Evolutionary conservation across 2,329 filamentous ascomycete genomes (phyloP).

Genomic region (Elsinoe australis): DNA sequence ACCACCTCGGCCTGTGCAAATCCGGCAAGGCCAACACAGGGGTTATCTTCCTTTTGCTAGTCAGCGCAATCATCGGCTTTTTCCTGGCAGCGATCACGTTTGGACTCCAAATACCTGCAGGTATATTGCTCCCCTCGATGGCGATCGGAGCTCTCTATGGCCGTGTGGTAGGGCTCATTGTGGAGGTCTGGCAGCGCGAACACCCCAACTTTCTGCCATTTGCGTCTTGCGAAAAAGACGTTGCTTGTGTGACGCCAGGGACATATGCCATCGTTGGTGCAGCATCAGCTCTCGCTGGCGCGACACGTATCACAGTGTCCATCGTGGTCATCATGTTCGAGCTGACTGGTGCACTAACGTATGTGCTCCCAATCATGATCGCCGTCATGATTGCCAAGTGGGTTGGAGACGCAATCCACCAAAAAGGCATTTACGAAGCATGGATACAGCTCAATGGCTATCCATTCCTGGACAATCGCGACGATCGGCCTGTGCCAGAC

Average conservation of each 20-base stretch:
- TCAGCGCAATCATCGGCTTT: constrained; percentile 77
- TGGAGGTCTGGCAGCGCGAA: constrained; percentile 78
- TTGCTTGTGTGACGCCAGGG: constrained; percentile 82
- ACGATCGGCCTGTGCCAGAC: constrained; percentile 70
- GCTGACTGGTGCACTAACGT: constrained; percentile 88
- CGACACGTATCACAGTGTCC: constrained; percentile 92
- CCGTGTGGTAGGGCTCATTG: constrained; percentile 77
- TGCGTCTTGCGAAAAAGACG: constrained; percentile 71
- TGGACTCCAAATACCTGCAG: constrained; percentile 86
- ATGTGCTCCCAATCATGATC: constrained; percentile 97
- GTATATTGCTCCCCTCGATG: constrained; percentile 93
- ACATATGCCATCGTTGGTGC: constrained; percentile 96
- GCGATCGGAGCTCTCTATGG: constrained; percentile 88
- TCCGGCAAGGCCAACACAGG: constrained; percentile 73
- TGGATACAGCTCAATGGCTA: constrained; percentile 98
- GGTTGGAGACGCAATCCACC: constrained; percentile 92
- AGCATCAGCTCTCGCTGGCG: constrained; percentile 84
- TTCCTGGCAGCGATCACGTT: constrained; percentile 82
- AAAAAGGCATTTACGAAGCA: constrained; percentile 88
- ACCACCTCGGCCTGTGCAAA: constrained; percentile 85
- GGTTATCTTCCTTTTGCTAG: constrained; percentile 72
- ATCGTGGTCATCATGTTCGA: constrained; percentile 99
- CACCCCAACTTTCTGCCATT: constrained; percentile 74
- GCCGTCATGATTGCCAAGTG: constrained; percentile 97
- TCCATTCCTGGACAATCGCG: constrained; percentile 86